Evolutionary conservation across 73 alveolate species (phyloP), one percentile per base, ranked within the genome.

Genomic region (Paramecium bursaria): DNA sequence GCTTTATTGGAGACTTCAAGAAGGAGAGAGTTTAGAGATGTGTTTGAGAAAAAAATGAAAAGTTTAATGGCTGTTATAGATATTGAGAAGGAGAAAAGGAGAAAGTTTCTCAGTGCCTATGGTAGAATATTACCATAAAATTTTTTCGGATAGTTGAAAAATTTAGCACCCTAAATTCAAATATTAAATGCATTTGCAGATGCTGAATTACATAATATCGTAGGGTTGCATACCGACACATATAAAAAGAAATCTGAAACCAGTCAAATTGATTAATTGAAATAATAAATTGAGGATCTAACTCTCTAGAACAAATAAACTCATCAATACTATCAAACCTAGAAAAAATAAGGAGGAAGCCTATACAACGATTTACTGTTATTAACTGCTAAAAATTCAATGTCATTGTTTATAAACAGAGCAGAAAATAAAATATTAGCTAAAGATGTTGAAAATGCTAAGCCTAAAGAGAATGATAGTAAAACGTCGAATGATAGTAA

Each of bases 91-190:
- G 86, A 85, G 0, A 60, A 51, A 48, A 60, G 94, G 48, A 61
- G 26, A 17, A 49, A 35, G 29, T 88, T 88, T 54, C 35, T 86
- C n/a, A 22, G 46, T 17, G 88, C 61, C 25, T 46, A 54, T 50
- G 90, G 91, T 6, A 61, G 74, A 47, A 39, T 61, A 11, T 30
- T 79, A 19, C 94, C 94, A 4, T 23, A 85, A 13, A 91, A 88
- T 21, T 82, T 85, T 54, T 33, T 88, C 46, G 91, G 91, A 2
- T 27, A 85, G 74, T 57, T 88, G 21, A 85, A 61, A 25, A 80
- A 76, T 9, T 27, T 33, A 21, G 52, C 86, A 6, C 89, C 88
- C 1, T 11, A 31, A 27, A 30, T 88, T 39, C 10, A 67, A 35
- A 19, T 67, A 4, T 21, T 35, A 2, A 67, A 67, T 35, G 60